Conservation (phyloP, 2,329 filamentous ascomycete genomes). For the Cercospora beticola region DNA sequence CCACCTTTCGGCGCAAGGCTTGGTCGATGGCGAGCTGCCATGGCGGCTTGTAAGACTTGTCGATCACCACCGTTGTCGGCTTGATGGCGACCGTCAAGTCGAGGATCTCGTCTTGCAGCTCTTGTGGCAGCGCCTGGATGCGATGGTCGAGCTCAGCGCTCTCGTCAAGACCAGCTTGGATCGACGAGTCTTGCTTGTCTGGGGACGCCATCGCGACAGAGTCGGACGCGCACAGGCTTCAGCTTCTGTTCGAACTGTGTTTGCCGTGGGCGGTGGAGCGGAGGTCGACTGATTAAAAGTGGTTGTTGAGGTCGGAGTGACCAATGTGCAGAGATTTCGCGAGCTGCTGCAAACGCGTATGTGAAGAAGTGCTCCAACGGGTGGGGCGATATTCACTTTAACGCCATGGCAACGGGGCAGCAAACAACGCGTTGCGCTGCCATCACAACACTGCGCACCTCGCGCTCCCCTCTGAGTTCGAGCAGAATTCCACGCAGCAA, state of each 20-base stretch:
- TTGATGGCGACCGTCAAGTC: background rate
- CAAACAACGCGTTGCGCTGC: background rate
- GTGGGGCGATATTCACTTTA: background rate
- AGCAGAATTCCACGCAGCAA: background rate
- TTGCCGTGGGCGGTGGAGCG: background rate
- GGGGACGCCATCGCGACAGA: background rate
- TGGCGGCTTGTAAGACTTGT: background rate
- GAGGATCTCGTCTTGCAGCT: conserved; percentile 13
- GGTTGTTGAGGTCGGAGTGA: background rate
- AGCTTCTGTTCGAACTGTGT: background rate
- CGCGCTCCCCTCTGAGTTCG: background rate
- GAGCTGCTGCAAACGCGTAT: background rate
- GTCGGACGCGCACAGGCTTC: background rate
- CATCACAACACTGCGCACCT: background rate
- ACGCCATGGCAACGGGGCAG: background rate
- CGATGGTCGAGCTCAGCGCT: background rate
- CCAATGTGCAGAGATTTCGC: background rate
- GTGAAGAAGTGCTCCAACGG: background rate
- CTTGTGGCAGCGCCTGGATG: background rate
- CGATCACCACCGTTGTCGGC: background rate
- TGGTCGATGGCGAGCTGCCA: conserved; percentile 3
- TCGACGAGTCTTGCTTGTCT: background rate
- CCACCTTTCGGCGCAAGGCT: background rate
- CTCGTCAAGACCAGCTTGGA: background rate
- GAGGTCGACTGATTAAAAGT: background rate